Evolutionary conservation across 495 filamentous ascomycete genomes (phyloP).

Genomic region (Xylaria acuta): DNA sequence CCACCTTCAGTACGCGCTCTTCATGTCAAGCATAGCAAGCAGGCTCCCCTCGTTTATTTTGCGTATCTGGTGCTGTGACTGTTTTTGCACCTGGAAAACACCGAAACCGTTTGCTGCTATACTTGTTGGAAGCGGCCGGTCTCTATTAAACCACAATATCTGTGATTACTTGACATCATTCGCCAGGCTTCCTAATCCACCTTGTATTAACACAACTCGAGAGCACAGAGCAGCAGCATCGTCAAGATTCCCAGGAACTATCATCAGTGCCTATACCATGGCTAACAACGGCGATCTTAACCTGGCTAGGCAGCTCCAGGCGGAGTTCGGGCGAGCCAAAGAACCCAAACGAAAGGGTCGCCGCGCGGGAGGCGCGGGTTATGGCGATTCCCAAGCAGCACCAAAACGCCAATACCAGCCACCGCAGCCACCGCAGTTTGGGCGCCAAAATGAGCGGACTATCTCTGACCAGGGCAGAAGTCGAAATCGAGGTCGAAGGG

Average conservation of each 20-base stretch:
- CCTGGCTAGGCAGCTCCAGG: conserved; percentile 14
- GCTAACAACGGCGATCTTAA: conserved; percentile 2
- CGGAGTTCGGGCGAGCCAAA: conserved; percentile 11
- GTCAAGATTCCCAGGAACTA: neutral
- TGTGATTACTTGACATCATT: neutral
- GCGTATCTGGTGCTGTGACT: neutral
- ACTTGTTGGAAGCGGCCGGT: neutral
- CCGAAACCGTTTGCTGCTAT: neutral
- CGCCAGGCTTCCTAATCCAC: neutral
- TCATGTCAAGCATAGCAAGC: neutral
- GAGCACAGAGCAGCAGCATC: neutral
- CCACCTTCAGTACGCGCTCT: neutral
- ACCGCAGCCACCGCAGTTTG: neutral
- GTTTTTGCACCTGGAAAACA: neutral
- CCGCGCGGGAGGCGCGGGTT: neutral
- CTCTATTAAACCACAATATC: neutral
- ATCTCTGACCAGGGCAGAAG: neutral
- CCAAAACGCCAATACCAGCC: neutral
- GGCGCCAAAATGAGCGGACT: neutral
- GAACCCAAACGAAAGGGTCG: neutral
- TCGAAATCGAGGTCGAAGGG: neutral
- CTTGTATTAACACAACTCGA: neutral
- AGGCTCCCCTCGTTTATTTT: neutral
- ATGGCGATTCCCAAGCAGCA: neutral
- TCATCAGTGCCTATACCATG: neutral